These are phyloP conservation scores for Pichia sp. DNA, from an alignment of 1,139 yeast species.

Conservation along the genomic window DNA sequence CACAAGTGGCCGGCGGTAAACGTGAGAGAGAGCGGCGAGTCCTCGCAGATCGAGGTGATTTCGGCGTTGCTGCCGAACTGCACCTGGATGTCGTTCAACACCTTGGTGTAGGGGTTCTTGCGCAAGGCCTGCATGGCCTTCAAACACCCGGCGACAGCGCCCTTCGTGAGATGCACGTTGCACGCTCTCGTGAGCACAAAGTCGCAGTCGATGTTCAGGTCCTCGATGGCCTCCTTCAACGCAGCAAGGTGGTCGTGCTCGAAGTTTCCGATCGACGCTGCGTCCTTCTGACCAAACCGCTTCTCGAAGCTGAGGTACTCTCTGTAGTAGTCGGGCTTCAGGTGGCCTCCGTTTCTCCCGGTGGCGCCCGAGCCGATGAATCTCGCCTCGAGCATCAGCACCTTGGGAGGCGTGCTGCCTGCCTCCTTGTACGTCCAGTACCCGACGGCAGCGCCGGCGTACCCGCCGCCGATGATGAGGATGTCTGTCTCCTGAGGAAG, in stretches of 20 bases:
- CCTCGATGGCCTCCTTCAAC: slow-evolving; percentile 32
- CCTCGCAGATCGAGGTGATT: slow-evolving; percentile 25
- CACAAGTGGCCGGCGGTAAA: slow-evolving; percentile 41
- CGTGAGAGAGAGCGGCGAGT: slow-evolving; percentile 35
- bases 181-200: slow-evolving; percentile 34
- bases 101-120: slow-evolving; percentile 22
- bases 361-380: slow-evolving; percentile 42
- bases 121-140: slow-evolving; percentile 23
- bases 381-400: slow-evolving; percentile 40
- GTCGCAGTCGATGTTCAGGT: slow-evolving; percentile 37
- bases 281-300: slow-evolving; percentile 29
- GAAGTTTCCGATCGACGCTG: slow-evolving; percentile 35
- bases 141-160: slow-evolving; percentile 19
- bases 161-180: slow-evolving; percentile 33
- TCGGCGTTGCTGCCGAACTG: slow-evolving; percentile 26
- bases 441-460: slow-evolving; percentile 38
- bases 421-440: slow-evolving; percentile 30
- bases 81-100: slow-evolving; percentile 24
- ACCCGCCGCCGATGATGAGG: slow-evolving; percentile 39
- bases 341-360: slow-evolving; percentile 47
- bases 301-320: slow-evolving; percentile 22
- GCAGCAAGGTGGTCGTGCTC: slow-evolving; percentile 33
- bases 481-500: slow-evolving; percentile 28
- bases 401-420: slow-evolving; percentile 17
- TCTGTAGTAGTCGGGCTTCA: slow-evolving; percentile 37